A percentile compares a stretch with the other conserved stretches of the same genome.
Evolutionary conservation across 371 early-diverging fungal species (phyloP).

Genomic region (Rhizopus stolonifer): DNA sequence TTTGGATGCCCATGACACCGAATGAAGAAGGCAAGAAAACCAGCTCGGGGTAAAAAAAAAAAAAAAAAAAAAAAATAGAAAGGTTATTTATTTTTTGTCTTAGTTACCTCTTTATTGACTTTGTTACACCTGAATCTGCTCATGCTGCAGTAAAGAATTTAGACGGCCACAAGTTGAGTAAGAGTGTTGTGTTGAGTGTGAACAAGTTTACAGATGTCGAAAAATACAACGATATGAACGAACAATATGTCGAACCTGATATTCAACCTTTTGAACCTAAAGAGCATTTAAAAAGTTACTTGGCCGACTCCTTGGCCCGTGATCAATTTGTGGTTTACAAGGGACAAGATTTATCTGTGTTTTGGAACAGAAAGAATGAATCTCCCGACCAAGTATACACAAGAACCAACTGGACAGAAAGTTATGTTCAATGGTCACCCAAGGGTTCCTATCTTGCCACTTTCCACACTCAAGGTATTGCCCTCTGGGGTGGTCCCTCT

Average conservation of each 20-base stretch:
- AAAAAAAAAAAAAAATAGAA: no score
- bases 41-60: constrained; percentile 91
- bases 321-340: constrained; percentile 92
- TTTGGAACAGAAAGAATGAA: constrained; percentile 90
- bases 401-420: constrained; percentile 90
- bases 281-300: constrained; percentile 91
- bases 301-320: constrained; percentile 81
- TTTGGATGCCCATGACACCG: constrained; percentile 86
- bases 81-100: no score
- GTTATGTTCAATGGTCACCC: constrained; percentile 93
- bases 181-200: constrained; percentile 78
- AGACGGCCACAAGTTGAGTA: constrained; percentile 83
- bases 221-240: constrained; percentile 71
- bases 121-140: constrained; percentile 86
- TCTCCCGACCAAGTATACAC: constrained; percentile 76
- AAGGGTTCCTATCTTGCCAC: constrained; percentile 91
- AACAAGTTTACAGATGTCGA: constrained; percentile 92
- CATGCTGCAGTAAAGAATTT: constrained; percentile 73
- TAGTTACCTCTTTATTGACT: constrained; percentile 93
- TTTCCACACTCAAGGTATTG: constrained; percentile 92
- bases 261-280: constrained; percentile 72
- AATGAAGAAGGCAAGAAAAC: constrained; percentile 67
- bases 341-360: constrained; percentile 80
- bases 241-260: constrained; percentile 72
- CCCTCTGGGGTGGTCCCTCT: constrained; percentile 95